These are phyloP conservation scores for Geotrichum histeridarum DNA, from an alignment of 1,139 yeast species.

Conservation along the genomic window DNA sequence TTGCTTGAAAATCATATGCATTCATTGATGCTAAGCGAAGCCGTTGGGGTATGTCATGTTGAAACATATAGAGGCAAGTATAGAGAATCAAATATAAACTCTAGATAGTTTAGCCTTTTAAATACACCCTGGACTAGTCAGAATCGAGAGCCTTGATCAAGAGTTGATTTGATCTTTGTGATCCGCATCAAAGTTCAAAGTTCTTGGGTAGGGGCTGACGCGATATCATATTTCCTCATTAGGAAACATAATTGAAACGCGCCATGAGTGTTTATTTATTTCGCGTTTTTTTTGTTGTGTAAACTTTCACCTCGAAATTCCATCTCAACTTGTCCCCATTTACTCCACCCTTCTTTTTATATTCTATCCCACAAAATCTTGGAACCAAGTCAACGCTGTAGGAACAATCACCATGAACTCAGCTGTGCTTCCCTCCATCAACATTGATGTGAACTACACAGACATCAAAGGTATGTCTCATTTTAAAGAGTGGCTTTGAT, in stretches of 20 bases:
- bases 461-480: constrained; percentile 37
- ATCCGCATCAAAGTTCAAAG: too few relatives aligned
- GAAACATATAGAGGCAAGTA: neutral
- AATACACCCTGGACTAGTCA: neutral
- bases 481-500: neutral
- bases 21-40: neutral
- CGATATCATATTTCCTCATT: neutral
- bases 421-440: constrained; percentile 46
- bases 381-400: neutral
- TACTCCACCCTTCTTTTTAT: neutral
- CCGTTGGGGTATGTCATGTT: neutral
- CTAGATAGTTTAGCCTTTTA: neutral
- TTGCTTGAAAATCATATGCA: neutral
- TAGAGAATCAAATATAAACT: neutral
- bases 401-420: constrained; percentile 24
- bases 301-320: neutral
- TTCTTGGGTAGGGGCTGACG: neutral
- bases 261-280: constrained; percentile 3
- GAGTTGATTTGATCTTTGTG: neutral
- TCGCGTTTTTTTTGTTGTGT: neutral
- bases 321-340: neutral
- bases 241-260: constrained; percentile 1
- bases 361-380: neutral
- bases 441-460: constrained; percentile 50
- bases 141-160: neutral